Conservation (phyloP, 768 basidiomycete species). For the Termitomyces bulborhizus region DNA sequence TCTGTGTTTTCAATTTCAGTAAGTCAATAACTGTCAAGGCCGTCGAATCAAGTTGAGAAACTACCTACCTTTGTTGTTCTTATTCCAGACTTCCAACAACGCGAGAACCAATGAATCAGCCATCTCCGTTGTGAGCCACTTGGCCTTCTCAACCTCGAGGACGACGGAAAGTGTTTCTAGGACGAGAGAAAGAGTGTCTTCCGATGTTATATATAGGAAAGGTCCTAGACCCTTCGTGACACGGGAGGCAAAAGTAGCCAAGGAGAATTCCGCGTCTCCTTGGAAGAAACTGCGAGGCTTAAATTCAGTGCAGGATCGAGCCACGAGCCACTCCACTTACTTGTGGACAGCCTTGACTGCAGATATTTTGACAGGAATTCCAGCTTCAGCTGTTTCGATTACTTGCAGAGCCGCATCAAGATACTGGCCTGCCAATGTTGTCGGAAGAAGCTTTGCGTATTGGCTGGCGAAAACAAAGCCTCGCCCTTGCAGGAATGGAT, state of each 20-base stretch:
- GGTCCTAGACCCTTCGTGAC: constrained; percentile 82
- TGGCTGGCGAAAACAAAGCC: constrained; percentile 94
- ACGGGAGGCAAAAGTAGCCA: constrained; percentile 60
- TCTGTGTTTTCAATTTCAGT: constrained; percentile 33
- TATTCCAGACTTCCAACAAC: constrained; percentile 76
- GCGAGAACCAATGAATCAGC: constrained; percentile 61
- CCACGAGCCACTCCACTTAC: constrained; percentile 36
- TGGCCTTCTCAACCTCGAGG: constrained; percentile 64
- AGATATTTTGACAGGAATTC: constrained; percentile 88
- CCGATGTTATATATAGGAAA: constrained; percentile 71
- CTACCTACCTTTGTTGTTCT: constrained; percentile 72
- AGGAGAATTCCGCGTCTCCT: constrained; percentile 51
- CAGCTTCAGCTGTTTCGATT: constrained; percentile 64
- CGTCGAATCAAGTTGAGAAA: background rate
- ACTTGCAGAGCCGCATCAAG: constrained; percentile 83
- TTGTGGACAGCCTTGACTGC: constrained; percentile 92
- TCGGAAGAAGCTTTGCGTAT: constrained; percentile 68
- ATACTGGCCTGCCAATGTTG: constrained; percentile 75
- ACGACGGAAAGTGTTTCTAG: constrained; percentile 81
- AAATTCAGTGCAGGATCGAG: constrained; percentile 4
- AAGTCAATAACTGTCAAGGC: background rate
- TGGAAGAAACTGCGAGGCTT: constrained; percentile 56
- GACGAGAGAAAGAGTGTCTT: constrained; percentile 85
- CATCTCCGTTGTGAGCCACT: constrained; percentile 66
- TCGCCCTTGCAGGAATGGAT: constrained; percentile 91